Evolutionary conservation across 2,329 filamentous ascomycete species (phyloP).

Genomic region (Pestalotiopsis sp.): DNA sequence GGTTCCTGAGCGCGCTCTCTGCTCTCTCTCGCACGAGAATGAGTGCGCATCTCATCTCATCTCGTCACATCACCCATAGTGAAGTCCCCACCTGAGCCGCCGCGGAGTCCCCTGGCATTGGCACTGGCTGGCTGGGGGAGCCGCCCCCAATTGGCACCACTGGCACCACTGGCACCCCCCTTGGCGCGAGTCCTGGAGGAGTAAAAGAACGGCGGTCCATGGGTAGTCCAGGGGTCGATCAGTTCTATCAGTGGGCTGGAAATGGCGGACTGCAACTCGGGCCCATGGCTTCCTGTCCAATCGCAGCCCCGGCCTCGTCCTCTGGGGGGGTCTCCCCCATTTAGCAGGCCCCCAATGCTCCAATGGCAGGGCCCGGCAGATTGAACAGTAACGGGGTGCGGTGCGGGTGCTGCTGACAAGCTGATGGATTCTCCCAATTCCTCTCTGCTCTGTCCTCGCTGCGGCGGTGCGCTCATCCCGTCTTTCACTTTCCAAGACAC

Average conservation of each 20-base stretch:
- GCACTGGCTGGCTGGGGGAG: not conserved
- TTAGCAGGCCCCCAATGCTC: not conserved
- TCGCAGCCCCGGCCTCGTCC: not conserved
- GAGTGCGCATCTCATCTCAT: not conserved
- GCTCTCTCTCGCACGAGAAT: not conserved
- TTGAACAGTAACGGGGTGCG: not conserved
- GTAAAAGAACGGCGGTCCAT: not conserved
- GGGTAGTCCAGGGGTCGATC: constrained; percentile 4
- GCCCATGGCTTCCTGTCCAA: constrained; percentile 3
- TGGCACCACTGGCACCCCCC: not conserved
- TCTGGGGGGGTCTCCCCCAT: not conserved
- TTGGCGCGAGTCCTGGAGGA: not conserved
- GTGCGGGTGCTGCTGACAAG: not conserved
- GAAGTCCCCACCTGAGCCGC: not conserved
- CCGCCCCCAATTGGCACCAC: not conserved
- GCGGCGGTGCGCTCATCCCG: constrained; percentile 2
- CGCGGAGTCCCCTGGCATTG: not conserved
- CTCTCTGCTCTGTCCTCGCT: constrained; percentile 1
- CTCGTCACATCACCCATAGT: not conserved
- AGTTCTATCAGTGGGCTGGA: constrained; percentile 10
- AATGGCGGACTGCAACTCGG: constrained; percentile 12
- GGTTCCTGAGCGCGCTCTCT: not conserved
- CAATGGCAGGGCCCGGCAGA: not conserved
- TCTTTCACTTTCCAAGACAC: constrained; percentile 8
- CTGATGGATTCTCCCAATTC: not conserved